Percentiles rank a stretch among this genome's conserved stretches.
Evolutionary conservation across 2,329 filamentous ascomycete genomes (phyloP).

Genomic region (Biscogniauxia mediterranea): DNA sequence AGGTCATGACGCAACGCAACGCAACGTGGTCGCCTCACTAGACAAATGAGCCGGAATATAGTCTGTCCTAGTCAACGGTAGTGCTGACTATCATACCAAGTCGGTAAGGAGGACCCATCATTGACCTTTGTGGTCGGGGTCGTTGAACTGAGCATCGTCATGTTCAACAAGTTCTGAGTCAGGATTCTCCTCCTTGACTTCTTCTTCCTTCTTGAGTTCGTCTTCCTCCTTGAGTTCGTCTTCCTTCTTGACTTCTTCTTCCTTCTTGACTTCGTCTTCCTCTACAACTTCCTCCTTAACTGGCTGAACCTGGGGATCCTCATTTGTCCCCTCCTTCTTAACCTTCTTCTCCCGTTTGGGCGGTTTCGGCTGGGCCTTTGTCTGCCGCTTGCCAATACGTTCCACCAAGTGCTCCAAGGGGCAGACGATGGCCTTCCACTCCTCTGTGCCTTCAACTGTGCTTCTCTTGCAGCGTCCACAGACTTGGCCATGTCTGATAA

Average conservation of each 20-base stretch:
- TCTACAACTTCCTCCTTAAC: conserved; percentile 3
- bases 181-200: background rate
- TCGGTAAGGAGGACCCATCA: background rate
- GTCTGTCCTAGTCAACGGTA: background rate
- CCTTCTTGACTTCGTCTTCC: background rate
- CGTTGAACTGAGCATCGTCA: conserved; percentile 6
- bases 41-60: background rate
- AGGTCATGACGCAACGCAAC: background rate
- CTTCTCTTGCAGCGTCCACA: conserved; percentile 46
- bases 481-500: conserved; percentile 51
- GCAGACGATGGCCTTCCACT: conserved; percentile 56
- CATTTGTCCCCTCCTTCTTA: conserved; percentile 10
- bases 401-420: conserved; percentile 42
- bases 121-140: conserved; percentile 1
- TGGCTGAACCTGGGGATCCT: conserved; percentile 7
- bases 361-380: conserved; percentile 17
- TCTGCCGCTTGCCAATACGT: conserved; percentile 31
- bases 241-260: conserved; percentile 7
- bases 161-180: conserved; percentile 6
- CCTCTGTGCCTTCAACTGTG: conserved; percentile 58
- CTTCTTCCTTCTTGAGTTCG: background rate
- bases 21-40: background rate
- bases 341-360: conserved; percentile 5
- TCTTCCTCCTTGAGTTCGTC: background rate
- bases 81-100: background rate